Evolutionary conservation across 495 filamentous ascomycete genomes (phyloP), one percentile per base, ranked within the genome.

Genomic region (Neurospora discreta): DNA sequence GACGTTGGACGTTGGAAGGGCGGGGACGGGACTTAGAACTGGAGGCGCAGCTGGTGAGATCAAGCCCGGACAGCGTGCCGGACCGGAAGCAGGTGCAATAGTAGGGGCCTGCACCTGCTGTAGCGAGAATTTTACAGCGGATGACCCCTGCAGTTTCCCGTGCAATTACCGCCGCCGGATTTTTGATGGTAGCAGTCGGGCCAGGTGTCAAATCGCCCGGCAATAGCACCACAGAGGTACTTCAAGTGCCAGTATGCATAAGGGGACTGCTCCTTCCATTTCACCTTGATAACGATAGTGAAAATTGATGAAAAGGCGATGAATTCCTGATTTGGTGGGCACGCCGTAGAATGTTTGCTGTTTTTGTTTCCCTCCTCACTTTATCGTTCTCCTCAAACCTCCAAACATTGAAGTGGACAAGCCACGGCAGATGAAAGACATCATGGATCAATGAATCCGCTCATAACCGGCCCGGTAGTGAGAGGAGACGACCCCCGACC

Each of bases 171-270:
- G 52, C 52, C 20, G 18, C 58, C 60, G 71, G 70, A 73, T 68
- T 40, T 73, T 71, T 40, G 40, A 60, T 69, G 36, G 71, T 71
- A 58, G 69, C 70, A n/a, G 58, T 46, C 69, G 58, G n/a, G n/a
- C n/a, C n/a, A 68, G 39, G n/a, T 23, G 42, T 39, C 33, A 69
- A 69, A 69, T 26, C 23, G 43, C 67, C 38, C 9, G 30, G n/a
- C n/a, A n/a, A n/a, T n/a, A n/a, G n/a, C n/a, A n/a, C n/a, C n/a
- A n/a, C n/a, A n/a, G n/a, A n/a, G n/a, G n/a, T n/a, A n/a, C n/a
- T n/a, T n/a, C n/a, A n/a, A n/a, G n/a, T n/a, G n/a, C n/a, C n/a
- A n/a, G n/a, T n/a, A 36, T 60, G 52, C 52, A 60, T 60, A 23
- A 58, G 46, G 52, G 52, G 5, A 60, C 52, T 60, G 52, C 23